Conservation (phyloP, 1,139 yeast species). For the Protomyces lactucae-debilis region DNA sequence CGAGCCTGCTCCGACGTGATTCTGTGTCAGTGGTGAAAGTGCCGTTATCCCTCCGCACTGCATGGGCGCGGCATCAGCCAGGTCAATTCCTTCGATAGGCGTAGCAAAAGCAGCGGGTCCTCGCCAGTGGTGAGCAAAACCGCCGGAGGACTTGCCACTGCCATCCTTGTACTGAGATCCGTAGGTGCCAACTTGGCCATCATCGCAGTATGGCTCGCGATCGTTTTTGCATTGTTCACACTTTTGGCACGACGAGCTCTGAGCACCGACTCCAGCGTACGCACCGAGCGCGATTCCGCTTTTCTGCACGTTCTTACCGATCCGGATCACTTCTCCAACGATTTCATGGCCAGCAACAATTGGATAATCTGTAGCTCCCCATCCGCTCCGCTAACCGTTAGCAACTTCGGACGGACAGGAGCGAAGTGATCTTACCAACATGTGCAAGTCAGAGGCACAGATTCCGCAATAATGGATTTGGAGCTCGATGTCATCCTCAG, state of each 20-base stretch:
- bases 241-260: constrained; percentile 46
- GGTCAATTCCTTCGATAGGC: constrained; percentile 48
- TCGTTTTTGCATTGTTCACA: constrained; percentile 49
- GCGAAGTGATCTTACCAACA: constrained; percentile 34
- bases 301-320: constrained; percentile 52
- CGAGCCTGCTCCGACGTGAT: constrained; percentile 48
- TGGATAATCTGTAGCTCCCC: constrained; percentile 41
- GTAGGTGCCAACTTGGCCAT: constrained; percentile 45
- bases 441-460: constrained; percentile 58
- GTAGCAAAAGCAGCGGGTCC: constrained; percentile 53
- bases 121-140: constrained; percentile 55
- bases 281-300: constrained; percentile 55
- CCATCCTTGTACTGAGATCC: constrained; percentile 34
- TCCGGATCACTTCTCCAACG: constrained; percentile 50
- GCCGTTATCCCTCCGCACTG: constrained; percentile 66
- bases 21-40: constrained; percentile 52
- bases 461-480: constrained; percentile 44
- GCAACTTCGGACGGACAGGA: not conserved
- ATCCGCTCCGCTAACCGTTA: constrained; percentile 34
- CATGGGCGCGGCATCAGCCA: constrained; percentile 56
- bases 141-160: constrained; percentile 48
- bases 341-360: constrained; percentile 52
- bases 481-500: constrained; percentile 33
- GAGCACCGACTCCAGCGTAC: constrained; percentile 61
- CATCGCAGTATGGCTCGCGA: constrained; percentile 51